A percentile compares a stretch with the other conserved stretches of the same genome.
Evolutionary conservation across 2,329 filamentous ascomycete genomes (phyloP).

Genomic region (Penicillium sp.): DNA sequence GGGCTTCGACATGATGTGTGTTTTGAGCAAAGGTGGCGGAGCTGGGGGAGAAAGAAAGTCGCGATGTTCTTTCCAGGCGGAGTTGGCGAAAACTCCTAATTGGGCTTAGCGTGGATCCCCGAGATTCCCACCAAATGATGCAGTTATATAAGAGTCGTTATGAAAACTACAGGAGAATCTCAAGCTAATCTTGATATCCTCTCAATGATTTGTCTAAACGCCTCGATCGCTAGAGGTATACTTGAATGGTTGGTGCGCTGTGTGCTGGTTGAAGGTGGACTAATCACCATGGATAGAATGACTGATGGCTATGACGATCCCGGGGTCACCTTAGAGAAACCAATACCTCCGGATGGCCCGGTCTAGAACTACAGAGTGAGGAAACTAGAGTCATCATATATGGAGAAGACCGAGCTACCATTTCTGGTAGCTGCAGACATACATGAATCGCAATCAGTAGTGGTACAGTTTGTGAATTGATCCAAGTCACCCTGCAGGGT

Average conservation of each 20-base stretch:
- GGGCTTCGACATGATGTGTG: conserved; percentile 16
- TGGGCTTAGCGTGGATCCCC: conserved; percentile 22
- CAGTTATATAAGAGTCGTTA: not conserved
- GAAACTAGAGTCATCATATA: not conserved
- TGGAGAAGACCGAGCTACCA: not conserved
- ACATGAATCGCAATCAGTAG: conserved; percentile 18
- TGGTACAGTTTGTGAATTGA: conserved; percentile 43
- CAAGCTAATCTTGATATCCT: not conserved
- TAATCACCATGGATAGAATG: not conserved
- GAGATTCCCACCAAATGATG: not conserved
- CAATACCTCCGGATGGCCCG: not conserved
- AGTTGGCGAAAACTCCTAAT: conserved; percentile 28
- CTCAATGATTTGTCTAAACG: not conserved
- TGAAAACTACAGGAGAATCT: not conserved
- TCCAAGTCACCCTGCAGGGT: conserved; percentile 34
- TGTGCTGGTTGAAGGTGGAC: not conserved
- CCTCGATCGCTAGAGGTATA: not conserved
- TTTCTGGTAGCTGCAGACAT: not conserved
- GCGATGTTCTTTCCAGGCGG: conserved; percentile 14
- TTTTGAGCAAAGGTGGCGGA: conserved; percentile 2
- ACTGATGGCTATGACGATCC: conserved; percentile 9
- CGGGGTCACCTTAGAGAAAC: not conserved
- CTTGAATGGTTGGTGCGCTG: not conserved
- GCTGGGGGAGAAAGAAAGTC: conserved; percentile 11
- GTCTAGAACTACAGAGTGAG: not conserved